These are phyloP conservation scores for Aquilaria malaccensis DNA, from an alignment of 345 rosid genomes.

Conservation along the genomic window DNA sequence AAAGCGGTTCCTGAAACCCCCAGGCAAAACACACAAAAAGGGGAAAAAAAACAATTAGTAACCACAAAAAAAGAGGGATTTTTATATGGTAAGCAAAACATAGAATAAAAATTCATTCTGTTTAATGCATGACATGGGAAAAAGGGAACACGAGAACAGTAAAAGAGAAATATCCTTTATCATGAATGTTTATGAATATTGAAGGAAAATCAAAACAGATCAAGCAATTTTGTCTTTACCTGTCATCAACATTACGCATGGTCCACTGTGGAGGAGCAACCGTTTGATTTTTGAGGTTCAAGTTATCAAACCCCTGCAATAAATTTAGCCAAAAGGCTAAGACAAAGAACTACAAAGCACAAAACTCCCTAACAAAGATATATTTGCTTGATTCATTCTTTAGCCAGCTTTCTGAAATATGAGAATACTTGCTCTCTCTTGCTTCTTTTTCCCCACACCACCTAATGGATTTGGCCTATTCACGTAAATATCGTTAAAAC, in stretches of 20 bases:
- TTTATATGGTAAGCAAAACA: too few relatives aligned
- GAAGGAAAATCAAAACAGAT: not conserved
- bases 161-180: not conserved
- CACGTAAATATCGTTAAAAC: too few relatives aligned
- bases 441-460: not conserved
- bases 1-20: constrained; percentile 49
- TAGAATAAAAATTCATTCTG: too few relatives aligned
- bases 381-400: constrained; percentile 12
- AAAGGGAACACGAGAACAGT: too few relatives aligned
- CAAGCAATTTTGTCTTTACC: constrained; percentile 31
- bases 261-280: constrained; percentile 97
- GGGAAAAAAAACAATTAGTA: not conserved
- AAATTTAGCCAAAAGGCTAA: constrained; percentile 22
- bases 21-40: not conserved
- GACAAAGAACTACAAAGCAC: not conserved
- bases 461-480: not conserved
- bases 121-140: too few relatives aligned
- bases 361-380: not conserved
- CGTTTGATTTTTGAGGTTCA: constrained; percentile 66
- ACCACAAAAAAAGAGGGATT: too few relatives aligned
- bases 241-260: constrained; percentile 86
- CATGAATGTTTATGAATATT: not conserved
- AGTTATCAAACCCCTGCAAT: constrained; percentile 86
- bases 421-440: not conserved
- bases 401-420: not conserved